phyloP scores from a whole-genome alignment of 352 stramenopile genomes.

The Phytophthora litchii region DNA sequence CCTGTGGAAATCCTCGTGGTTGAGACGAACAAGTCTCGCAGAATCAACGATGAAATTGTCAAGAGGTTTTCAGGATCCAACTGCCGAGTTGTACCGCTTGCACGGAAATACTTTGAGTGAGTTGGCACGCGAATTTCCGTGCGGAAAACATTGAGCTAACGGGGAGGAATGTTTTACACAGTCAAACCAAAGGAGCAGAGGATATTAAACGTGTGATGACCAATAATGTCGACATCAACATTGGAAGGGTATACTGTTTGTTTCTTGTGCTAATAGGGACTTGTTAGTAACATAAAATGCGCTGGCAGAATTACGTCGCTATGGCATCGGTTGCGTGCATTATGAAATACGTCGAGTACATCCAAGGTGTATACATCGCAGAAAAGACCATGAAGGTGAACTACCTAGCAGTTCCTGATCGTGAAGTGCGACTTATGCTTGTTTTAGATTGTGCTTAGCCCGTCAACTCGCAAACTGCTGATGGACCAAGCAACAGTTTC shows the following conservation, averaged over 20 bases:
- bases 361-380: conserved; percentile 87
- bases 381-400: conserved; percentile 82
- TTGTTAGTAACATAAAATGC: not conserved
- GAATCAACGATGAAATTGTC: conserved; percentile 74
- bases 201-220: conserved; percentile 84
- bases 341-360: conserved; percentile 88
- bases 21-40: conserved; percentile 57
- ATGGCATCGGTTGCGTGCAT: conserved; percentile 83
- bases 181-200: conserved; percentile 84
- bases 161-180: conserved; percentile 16
- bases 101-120: conserved; percentile 83
- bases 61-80: conserved; percentile 60
- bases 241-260: conserved; percentile 53
- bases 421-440: conserved; percentile 3
- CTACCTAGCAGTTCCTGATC: not conserved
- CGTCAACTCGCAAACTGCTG: conserved; percentile 71
- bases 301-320: conserved; percentile 76
- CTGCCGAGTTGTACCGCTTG: conserved; percentile 71
- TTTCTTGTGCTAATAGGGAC: not conserved
- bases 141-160: not conserved
- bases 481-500: conserved; percentile 87
- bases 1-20: conserved; percentile 80
- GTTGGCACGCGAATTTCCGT: conserved; percentile 1
- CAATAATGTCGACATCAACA: conserved; percentile 85
- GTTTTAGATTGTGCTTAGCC: conserved; percentile 66